These are phyloP conservation scores for Phytophthora lateralis DNA, from an alignment of 352 stramenopile genomes.

Conservation along the genomic window DNA sequence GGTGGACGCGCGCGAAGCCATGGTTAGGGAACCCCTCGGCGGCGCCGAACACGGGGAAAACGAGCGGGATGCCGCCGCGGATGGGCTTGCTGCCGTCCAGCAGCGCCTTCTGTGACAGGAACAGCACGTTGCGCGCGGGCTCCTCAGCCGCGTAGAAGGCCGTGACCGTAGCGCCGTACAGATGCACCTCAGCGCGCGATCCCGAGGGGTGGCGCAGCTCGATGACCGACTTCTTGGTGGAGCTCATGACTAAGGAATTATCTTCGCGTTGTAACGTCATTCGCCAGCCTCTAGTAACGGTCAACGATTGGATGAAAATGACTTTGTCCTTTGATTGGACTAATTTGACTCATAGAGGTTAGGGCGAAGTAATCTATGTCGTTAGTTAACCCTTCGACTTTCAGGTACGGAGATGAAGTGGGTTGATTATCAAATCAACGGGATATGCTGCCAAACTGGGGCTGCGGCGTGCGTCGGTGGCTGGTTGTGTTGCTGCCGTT, in stretches of 20 bases:
- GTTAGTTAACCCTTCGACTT: not conserved
- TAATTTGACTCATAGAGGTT: not conserved
- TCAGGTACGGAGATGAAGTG: not conserved
- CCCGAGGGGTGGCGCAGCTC: constrained; percentile 71
- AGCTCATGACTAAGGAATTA: constrained; percentile 11
- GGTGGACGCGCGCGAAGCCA: constrained; percentile 90
- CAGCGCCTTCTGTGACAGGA: constrained; percentile 89
- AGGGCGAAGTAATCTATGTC: too few relatives aligned
- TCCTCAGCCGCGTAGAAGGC: constrained; percentile 79
- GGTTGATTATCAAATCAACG: too few relatives aligned
- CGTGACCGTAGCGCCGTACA: constrained; percentile 93
- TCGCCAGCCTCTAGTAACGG: not conserved
- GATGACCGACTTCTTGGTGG: constrained; percentile 40
- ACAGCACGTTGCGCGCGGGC: constrained; percentile 89
- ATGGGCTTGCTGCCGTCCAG: constrained; percentile 94
- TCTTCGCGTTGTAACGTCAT: too few relatives aligned
- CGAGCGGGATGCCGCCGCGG: constrained; percentile 94
- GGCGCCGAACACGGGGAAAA: constrained; percentile 96
- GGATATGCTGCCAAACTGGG: not conserved
- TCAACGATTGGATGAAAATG: not conserved
- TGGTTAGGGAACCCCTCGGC: constrained; percentile 91
- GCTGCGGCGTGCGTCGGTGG: constrained; percentile 21
- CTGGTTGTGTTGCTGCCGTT: constrained; percentile 23
- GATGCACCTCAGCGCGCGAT: constrained; percentile 77
- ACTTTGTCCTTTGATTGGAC: not conserved